Base-by-base conservation (phyloP, 2,329 filamentous ascomycete species). In the Aotearoamyces nothofagi region DNA sequence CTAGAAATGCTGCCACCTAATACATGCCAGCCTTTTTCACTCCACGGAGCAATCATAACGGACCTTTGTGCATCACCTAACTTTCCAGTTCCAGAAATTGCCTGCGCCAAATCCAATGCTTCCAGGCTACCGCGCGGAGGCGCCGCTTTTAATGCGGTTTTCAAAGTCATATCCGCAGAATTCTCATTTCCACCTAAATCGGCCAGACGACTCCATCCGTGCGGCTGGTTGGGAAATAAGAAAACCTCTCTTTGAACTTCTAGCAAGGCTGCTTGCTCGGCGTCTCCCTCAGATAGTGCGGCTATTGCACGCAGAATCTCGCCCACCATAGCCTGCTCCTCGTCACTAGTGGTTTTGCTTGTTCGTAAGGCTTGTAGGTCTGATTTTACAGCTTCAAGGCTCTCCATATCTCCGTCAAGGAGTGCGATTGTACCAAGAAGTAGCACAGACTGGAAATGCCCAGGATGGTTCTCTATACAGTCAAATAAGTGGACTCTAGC, bases 381-480 rank as follows among this genome's bases (percentile, higher is more conserved):
- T 5, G 78, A 70, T 3, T 71, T 63, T 1, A 93, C 84, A 0
- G 84, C 86, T 31, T 83, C 78, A 6, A 87, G 58, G 2, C 75
- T 79, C 39, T 92, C 83, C 12, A 63, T 59, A 44, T 94, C 86
- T 10, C 71, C 63, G 34, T 93, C 83, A 0, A 94, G 55, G 3
- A 92, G 61, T 0, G 83, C 82, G 40, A 96, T 80, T 3, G 82
- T 75, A 1, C 84, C 86, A 0, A 98, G 63, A 4, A 96, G 64
- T 1, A 84, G 66, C 2, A 92, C 70, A 0, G 83, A 78, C 37
- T 76, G 77, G 1, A 92, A 68, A 40, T 96, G 84, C 1, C 74
- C 68, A 0, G 81, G 70, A 27, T 78, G 58, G 28, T 61, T 65
- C 42, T 86, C 81, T 9, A 93, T 75, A 19, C 79, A 75, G 9